A percentile compares a stretch with the other conserved stretches of the same genome.
Evolutionary conservation across 108 stramenopile genomes (phyloP).

Genomic region (Fistulifera pelliculosa): DNA sequence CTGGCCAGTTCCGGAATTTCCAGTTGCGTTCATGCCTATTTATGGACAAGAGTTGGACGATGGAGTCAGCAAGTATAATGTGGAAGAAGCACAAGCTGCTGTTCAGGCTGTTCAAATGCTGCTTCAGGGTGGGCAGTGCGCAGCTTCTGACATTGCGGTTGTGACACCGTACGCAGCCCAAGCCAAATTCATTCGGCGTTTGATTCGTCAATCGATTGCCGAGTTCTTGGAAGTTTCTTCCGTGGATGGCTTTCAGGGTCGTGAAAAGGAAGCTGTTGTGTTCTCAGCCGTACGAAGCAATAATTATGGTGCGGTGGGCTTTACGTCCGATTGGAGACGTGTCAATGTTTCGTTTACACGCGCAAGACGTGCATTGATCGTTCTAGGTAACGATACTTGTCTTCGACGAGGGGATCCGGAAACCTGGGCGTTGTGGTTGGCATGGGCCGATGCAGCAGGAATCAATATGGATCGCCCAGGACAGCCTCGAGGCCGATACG

Average conservation of each 20-base stretch:
- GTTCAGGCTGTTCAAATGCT: constrained; percentile 79
- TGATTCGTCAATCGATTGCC: constrained; percentile 50
- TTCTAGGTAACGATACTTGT: constrained; percentile 89
- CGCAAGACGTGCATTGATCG: constrained; percentile 85
- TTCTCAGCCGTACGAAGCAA: constrained; percentile 96
- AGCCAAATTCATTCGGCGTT: constrained; percentile 82
- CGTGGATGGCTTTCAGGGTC: constrained; percentile 98
- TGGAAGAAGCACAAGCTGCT: constrained; percentile 88
- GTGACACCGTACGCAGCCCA: constrained; percentile 99
- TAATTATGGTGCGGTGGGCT: constrained; percentile 88
- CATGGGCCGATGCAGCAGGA: constrained; percentile 87
- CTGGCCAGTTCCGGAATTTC: constrained; percentile 90
- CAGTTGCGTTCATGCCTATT: constrained; percentile 82
- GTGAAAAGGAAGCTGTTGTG: constrained; percentile 98
- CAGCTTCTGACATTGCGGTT: constrained; percentile 88
- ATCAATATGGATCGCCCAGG: constrained; percentile 88
- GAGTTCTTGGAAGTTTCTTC: constrained; percentile 91
- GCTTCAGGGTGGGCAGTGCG: constrained; percentile 74
- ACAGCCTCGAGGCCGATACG: constrained; percentile 78
- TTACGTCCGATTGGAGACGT: constrained; percentile 95
- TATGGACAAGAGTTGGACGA: constrained; percentile 78
- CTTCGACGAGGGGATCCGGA: constrained; percentile 81
- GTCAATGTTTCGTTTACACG: constrained; percentile 99
- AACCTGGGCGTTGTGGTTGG: constrained; percentile 83
- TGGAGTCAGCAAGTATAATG: constrained; percentile 88